phyloP scores from a whole-genome alignment of 1,284 basidiomycete species.

The Fomitopsis palustris region DNA sequence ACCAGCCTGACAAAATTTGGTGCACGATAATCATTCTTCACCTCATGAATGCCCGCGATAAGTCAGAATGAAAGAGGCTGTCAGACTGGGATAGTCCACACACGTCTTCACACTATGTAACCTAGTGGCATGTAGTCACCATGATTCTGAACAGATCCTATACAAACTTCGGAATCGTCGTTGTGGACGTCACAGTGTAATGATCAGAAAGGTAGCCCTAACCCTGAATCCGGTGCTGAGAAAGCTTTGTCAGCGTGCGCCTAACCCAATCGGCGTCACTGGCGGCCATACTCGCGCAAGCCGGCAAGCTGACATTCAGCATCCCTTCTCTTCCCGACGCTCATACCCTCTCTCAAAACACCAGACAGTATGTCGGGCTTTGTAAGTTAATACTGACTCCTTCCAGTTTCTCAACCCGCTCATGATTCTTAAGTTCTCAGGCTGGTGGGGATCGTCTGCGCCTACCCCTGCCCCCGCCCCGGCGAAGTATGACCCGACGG shows the following conservation, averaged over 20 bases:
- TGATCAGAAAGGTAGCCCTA: not conserved
- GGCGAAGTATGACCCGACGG: slow-evolving; percentile 56
- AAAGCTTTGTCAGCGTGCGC: slow-evolving; percentile 2
- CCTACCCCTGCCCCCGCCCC: slow-evolving; percentile 24
- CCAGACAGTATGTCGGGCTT: slow-evolving; percentile 7
- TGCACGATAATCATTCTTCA: no score
- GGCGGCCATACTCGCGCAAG: not conserved
- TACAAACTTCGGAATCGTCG: no score
- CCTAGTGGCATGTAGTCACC: no score
- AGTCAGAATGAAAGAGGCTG: no score
- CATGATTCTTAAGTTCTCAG: slow-evolving; percentile 30
- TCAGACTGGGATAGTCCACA: no score
- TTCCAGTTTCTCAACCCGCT: not conserved
- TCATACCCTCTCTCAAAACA: not conserved
- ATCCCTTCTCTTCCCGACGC: not conserved
- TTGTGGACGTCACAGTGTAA: no score
- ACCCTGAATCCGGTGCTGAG: slow-evolving; percentile 6
- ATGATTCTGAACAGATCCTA: no score
- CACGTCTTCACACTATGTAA: no score
- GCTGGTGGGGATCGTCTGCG: slow-evolving; percentile 38
- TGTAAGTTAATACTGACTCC: slow-evolving; percentile 5
- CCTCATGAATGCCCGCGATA: no score
- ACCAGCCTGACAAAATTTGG: no score
- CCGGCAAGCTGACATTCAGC: not conserved
- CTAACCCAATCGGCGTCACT: not conserved